Conservation (phyloP, 1,284 basidiomycete species). For the Tremellales sp. region DNA sequence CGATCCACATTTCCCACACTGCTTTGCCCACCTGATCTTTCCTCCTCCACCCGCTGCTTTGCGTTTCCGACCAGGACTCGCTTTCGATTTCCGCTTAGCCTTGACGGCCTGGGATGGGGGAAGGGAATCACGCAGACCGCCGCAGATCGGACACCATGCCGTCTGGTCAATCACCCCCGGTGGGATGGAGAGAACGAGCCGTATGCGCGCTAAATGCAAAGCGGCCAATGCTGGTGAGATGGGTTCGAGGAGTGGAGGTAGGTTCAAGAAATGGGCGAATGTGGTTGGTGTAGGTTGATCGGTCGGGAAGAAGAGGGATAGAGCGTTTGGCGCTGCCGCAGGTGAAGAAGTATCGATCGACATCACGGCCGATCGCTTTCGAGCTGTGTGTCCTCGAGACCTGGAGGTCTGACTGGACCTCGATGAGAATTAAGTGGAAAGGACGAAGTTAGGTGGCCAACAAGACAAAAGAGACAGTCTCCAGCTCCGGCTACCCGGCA, state of each 20-base stretch:
- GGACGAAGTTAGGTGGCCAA: too few relatives aligned
- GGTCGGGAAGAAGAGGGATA: conserved; percentile 4
- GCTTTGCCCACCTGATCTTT: conserved; percentile 2
- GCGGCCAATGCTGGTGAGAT: conserved; percentile 34
- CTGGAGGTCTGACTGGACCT: too few relatives aligned
- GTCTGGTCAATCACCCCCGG: not conserved
- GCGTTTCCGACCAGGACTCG: conserved; percentile 2
- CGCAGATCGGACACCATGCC: conserved; percentile 31
- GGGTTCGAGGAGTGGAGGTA: conserved; percentile 26
- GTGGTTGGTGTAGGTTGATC: conserved; percentile 8
- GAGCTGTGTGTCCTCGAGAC: too few relatives aligned
- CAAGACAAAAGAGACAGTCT: too few relatives aligned
- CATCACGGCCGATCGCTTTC: too few relatives aligned
- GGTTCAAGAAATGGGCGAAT: conserved; percentile 15
- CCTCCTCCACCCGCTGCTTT: conserved; percentile 4
- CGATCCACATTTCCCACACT: conserved; percentile 25
- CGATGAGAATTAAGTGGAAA: too few relatives aligned
- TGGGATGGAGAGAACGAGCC: conserved; percentile 21
- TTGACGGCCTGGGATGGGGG: not conserved
- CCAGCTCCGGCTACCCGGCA: too few relatives aligned
- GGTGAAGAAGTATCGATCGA: conserved; percentile 6
- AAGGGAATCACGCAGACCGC: conserved; percentile 21
- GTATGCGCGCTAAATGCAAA: conserved; percentile 34
- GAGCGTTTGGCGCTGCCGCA: not conserved
- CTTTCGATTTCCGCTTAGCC: not conserved